Percentiles rank a stretch among this genome's conserved stretches.
Conservation (phyloP, 2,329 filamentous ascomycete species). For the Furcasterigmium furcatum region DNA sequence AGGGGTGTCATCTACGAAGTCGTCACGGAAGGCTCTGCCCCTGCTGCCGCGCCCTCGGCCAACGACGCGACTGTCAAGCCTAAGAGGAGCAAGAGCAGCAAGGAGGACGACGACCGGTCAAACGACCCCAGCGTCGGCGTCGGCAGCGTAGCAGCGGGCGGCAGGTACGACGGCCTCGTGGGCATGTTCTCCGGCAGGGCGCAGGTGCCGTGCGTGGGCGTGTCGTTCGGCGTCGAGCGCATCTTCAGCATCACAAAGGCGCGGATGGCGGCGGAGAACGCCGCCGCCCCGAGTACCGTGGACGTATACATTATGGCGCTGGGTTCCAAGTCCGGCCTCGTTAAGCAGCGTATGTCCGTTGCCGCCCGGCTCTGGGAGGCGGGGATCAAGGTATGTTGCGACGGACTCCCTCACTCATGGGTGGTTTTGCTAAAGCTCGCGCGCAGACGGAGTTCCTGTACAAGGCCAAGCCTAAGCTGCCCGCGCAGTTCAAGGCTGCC, state of each 20-base stretch:
- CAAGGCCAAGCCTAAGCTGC: constrained; percentile 88
- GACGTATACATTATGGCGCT: constrained; percentile 97
- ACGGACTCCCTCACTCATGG: constrained; percentile 3
- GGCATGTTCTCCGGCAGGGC: constrained; percentile 88
- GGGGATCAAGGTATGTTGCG: constrained; percentile 66
- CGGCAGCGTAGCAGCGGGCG: constrained; percentile 76
- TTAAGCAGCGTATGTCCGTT: constrained; percentile 81
- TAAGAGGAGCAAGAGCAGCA: constrained; percentile 48
- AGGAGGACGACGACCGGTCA: constrained; percentile 64
- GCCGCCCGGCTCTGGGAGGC: constrained; percentile 78
- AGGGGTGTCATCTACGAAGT: constrained; percentile 91
- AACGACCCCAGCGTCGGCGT: constrained; percentile 80
- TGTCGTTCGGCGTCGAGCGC: constrained; percentile 88
- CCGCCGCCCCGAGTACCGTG: constrained; percentile 56
- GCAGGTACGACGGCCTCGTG: constrained; percentile 84
- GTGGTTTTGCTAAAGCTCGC: background rate
- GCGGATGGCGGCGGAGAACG: constrained; percentile 59
- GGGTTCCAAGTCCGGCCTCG: constrained; percentile 76
- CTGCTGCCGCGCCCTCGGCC: constrained; percentile 31
- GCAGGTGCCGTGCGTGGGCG: constrained; percentile 81
- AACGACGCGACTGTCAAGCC: constrained; percentile 30
- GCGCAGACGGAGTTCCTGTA: constrained; percentile 75
- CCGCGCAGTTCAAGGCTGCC: constrained; percentile 86
- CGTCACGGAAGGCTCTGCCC: constrained; percentile 75
- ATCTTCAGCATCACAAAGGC: constrained; percentile 87